phyloP scores from a whole-genome alignment of 129 eudicot genomes.

The Pseudognaphalium luteoalbum region DNA sequence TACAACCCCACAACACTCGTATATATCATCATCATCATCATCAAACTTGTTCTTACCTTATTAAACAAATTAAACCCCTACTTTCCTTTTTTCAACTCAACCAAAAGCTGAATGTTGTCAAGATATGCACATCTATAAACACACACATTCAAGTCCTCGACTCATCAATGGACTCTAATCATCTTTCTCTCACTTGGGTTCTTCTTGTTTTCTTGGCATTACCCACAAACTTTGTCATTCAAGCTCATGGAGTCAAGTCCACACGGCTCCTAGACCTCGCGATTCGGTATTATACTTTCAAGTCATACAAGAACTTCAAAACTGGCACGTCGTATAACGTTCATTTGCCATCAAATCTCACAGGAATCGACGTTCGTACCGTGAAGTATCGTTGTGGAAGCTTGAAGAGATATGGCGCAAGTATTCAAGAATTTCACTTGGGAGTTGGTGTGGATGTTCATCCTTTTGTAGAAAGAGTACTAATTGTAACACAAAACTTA shows the following conservation, averaged over 20 bases:
- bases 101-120: conserved; percentile 21
- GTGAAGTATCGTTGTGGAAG: conserved; percentile 82
- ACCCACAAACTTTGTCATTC: conserved; percentile 26
- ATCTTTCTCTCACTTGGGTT: conserved; percentile 39
- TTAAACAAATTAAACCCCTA: conserved; percentile 9
- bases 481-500: conserved; percentile 66
- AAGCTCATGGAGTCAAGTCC: conserved; percentile 62
- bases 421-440: conserved; percentile 56
- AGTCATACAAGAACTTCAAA: conserved; percentile 45
- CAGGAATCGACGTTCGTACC: conserved; percentile 65
- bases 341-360: conserved; percentile 64
- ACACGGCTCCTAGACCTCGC: conserved; percentile 75
- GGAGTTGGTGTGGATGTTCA: conserved; percentile 49
- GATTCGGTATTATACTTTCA: conserved; percentile 78
- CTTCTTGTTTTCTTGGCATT: conserved; percentile 48
- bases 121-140: conserved; percentile 31
- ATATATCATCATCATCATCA: conserved; percentile 17
- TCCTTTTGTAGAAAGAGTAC: conserved; percentile 74
- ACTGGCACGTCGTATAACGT: conserved; percentile 64
- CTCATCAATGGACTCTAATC: conserved; percentile 44
- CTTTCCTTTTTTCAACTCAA: conserved; percentile 34
- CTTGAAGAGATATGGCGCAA: conserved; percentile 75
- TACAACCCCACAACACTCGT: conserved; percentile 42
- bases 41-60: conserved; percentile 10
- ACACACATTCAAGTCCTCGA: conserved; percentile 33